Evolutionary conservation across 2,329 filamentous ascomycete genomes (phyloP), one percentile per base, ranked within the genome.

Genomic region (Fusarium xyrophilum): DNA sequence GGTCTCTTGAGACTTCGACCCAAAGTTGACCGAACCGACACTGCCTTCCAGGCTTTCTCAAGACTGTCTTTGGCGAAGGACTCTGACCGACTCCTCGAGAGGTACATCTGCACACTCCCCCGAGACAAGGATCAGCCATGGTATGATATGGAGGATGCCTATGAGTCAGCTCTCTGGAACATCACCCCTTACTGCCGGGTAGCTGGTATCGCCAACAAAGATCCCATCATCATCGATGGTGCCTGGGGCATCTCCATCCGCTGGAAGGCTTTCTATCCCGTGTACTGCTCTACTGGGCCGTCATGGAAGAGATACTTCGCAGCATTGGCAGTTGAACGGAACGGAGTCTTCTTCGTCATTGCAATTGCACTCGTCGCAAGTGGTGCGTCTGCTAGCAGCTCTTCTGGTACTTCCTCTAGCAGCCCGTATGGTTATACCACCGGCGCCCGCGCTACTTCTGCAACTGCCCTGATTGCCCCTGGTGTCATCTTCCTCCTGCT

Each of bases 31-130:
- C 46, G 59, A 36, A 76, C 71, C 19, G 77, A 80, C 36, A 74
- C 73, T 15, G 64, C 74, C 14, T 80, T 79, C 68, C 77, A 79
- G 56, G 77, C 77, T 28, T 80, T 80, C 62, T 76, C 77, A 4
- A 65, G 77, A 23, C 51, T 80, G 3, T 80, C 78, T 1, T 56
- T 79, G 15, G 72, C 76, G 17, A 78, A 80, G 10, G 77, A 80
- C 68, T 75, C 73, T 10, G 78, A 79, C 50, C 67, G 60, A 40
- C 73, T 80, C 4, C 69, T 80, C 2, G 77, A 79, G 58, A 72
- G 78, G 6, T 75, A 75, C 28, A 71, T 79, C 35, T 78, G 75
- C 43, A 73, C 73, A 4, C 68, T 77, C 7, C 75, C 77, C 2
- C 25, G 60, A 1, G 35, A 60, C 4, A 64, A 51, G 3, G 51